Evolutionary conservation across 495 filamentous ascomycete genomes (phyloP).

Genomic region (Aspergillus wentii): DNA sequence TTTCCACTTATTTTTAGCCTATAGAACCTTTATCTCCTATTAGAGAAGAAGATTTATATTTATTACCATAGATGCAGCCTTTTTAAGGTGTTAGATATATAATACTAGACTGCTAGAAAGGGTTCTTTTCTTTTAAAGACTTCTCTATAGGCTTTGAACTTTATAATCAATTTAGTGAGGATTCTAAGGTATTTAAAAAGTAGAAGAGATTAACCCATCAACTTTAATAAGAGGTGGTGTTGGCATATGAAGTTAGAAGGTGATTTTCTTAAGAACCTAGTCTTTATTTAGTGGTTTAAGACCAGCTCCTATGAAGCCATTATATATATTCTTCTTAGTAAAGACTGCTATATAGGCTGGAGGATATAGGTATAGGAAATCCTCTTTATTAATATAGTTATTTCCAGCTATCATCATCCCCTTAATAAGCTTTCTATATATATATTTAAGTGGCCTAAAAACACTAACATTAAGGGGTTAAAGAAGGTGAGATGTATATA

Average conservation of each 20-base stretch:
- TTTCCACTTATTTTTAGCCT: neutral
- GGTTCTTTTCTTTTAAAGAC: slow-evolving; percentile 2
- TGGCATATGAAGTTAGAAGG: neutral
- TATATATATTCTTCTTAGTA: slow-evolving; percentile 6
- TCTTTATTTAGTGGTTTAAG: slow-evolving; percentile 3
- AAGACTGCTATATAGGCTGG: slow-evolving; percentile 1
- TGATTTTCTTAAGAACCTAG: neutral
- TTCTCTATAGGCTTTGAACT: neutral
- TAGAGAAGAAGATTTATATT: too few species aligned
- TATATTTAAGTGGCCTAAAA: slow-evolving; percentile 15
- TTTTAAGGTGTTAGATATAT: neutral
- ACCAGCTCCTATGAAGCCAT: slow-evolving; percentile 6
- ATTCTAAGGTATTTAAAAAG: slow-evolving; percentile 3
- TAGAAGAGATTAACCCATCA: slow-evolving; percentile 1
- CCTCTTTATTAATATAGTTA: slow-evolving; percentile 9
- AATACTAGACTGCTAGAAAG: slow-evolving; percentile 3
- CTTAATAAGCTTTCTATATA: slow-evolving; percentile 12
- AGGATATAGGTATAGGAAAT: slow-evolving; percentile 5
- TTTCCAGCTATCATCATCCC: slow-evolving; percentile 1
- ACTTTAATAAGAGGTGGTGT: slow-evolving; percentile 2
- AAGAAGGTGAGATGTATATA: slow-evolving; percentile 18
- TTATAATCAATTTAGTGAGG: slow-evolving; percentile 2
- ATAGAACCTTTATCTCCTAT: neutral
- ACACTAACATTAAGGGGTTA: slow-evolving; percentile 23
- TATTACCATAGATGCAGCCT: too few species aligned